phyloP scores from a whole-genome alignment of 2,329 filamentous ascomycete species.

The Trichoderma asperellum region DNA sequence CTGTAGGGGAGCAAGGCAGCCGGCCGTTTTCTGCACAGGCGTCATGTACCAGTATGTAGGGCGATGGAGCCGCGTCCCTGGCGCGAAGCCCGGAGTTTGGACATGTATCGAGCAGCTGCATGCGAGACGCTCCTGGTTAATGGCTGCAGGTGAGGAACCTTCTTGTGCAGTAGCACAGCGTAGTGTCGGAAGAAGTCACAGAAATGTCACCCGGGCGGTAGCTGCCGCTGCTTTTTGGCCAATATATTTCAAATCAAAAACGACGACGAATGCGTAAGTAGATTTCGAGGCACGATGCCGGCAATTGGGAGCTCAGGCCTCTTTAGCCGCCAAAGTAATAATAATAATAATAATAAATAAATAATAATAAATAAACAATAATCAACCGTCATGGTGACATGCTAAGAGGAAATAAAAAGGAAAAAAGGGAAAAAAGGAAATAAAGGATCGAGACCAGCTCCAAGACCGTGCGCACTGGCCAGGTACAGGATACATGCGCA shows the following conservation, averaged over 20 bases:
- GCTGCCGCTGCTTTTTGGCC: neutral
- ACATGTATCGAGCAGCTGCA: constrained; percentile 21
- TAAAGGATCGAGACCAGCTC: constrained; percentile 6
- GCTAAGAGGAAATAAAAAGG: neutral
- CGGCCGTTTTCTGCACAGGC: neutral
- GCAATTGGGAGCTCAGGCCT: constrained; percentile 1
- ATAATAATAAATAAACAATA: neutral
- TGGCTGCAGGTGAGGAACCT: constrained; percentile 4
- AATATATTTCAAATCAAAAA: neutral
- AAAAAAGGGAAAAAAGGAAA: neutral
- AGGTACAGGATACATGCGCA: constrained; percentile 2
- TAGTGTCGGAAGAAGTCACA: neutral
- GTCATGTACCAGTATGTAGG: neutral
- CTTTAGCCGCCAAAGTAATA: neutral
- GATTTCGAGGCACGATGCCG: neutral
- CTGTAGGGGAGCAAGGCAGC: constrained; percentile 17
- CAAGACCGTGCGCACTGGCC: constrained; percentile 1
- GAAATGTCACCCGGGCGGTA: neutral
- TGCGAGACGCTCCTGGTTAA: constrained; percentile 3
- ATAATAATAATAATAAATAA: neutral
- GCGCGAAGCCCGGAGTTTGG: neutral
- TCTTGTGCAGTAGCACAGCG: neutral
- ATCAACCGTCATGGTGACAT: neutral
- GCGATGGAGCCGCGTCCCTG: neutral
- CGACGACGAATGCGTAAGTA: neutral